These are phyloP conservation scores for Solanum hybrid DNA, from an alignment of 305 asterid genomes.

Conservation along the genomic window DNA sequence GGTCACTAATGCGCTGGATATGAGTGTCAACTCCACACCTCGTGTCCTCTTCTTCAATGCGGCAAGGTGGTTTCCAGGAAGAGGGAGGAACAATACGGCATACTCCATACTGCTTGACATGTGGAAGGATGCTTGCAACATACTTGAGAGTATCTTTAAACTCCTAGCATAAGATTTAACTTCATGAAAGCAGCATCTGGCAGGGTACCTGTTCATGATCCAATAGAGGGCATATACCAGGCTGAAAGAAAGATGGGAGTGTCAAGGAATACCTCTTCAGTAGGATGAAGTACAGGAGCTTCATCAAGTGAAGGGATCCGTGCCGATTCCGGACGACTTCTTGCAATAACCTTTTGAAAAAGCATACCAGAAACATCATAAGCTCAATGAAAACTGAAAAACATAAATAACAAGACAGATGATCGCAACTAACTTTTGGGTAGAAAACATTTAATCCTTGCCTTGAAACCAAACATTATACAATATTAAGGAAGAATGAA, in stretches of 20 bases:
- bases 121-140: slow-evolving; percentile 49
- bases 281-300: slow-evolving; percentile 67
- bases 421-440: neutral
- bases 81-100: slow-evolving; percentile 93
- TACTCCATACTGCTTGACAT: slow-evolving; percentile 59
- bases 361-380: slow-evolving; percentile 5
- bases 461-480: slow-evolving; percentile 5
- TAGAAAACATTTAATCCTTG: neutral
- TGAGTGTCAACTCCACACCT: slow-evolving; percentile 46
- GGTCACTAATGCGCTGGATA: slow-evolving; percentile 43
- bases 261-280: slow-evolving; percentile 49
- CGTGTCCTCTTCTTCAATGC: slow-evolving; percentile 27
- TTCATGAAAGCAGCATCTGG: slow-evolving; percentile 25
- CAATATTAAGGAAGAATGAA: slow-evolving; percentile 13
- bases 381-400: neutral
- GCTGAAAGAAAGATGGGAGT: neutral
- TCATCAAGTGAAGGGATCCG: slow-evolving; percentile 46
- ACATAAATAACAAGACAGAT: neutral
- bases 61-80: slow-evolving; percentile 63
- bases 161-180: slow-evolving; percentile 51
- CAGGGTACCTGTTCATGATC: slow-evolving; percentile 7
- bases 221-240: neutral
- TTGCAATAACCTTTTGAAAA: slow-evolving; percentile 52
- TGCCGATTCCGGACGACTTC: slow-evolving; percentile 56
- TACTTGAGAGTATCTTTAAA: slow-evolving; percentile 65